Evolutionary conservation across 179 eudicot species (phyloP).

Genomic region (Heliamphora pulchella): DNA sequence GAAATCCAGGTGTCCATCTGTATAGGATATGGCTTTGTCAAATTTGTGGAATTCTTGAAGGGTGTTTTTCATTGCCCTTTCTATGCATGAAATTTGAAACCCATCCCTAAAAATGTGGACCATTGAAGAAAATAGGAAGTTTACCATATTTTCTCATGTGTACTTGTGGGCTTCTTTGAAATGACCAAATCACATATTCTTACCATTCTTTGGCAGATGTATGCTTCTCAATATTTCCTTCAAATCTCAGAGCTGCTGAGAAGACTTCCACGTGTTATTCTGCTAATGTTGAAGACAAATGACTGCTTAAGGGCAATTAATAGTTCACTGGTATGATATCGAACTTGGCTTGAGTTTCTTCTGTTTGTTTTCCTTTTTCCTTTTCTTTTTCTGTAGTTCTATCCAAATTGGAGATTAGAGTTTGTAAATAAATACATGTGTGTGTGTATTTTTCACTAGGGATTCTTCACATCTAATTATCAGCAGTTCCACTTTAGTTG

Average conservation of each 20-base stretch:
- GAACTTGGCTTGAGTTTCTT: background rate
- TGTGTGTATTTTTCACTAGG: background rate
- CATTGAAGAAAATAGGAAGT: constrained; percentile 3
- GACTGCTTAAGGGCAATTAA: constrained; percentile 91
- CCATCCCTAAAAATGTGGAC: background rate
- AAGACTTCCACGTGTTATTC: constrained; percentile 87
- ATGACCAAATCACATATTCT: constrained; percentile 1
- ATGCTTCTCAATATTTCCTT: constrained; percentile 86
- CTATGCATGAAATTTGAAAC: background rate
- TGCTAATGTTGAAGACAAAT: constrained; percentile 91
- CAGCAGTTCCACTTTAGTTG: background rate
- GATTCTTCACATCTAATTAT: background rate
- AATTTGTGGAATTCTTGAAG: background rate
- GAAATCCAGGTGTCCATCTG: constrained; percentile 70
- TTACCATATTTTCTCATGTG: constrained; percentile 1
- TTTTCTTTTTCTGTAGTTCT: background rate
- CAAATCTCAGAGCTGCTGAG: constrained; percentile 86
- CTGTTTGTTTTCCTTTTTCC: background rate
- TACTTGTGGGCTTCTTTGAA: background rate
- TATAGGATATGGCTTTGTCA: background rate
- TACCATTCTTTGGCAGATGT: constrained; percentile 59
- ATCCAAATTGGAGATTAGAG: background rate
- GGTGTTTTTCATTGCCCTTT: background rate
- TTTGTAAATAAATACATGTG: background rate
- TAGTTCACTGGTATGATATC: constrained; percentile 62